Conservation (phyloP, 2,329 filamentous ascomycete species). For the Parasarocladium wereldwijsianum region DNA sequence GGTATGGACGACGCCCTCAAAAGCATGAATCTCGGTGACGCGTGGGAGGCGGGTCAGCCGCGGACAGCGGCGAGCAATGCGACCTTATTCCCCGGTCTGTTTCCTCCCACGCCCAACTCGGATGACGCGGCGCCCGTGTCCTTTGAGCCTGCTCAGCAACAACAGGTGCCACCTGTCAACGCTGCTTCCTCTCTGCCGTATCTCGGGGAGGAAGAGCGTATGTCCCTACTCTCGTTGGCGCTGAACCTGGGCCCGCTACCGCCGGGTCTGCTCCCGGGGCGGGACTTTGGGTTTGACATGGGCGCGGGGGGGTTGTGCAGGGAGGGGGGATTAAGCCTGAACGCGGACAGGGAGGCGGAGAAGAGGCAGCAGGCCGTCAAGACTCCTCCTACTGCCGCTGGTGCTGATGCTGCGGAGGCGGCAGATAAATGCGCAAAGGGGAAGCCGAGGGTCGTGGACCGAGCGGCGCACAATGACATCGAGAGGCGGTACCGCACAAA, state of each 20-base stretch:
- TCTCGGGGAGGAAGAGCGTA: slow-evolving; percentile 2
- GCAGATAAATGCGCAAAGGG: no score
- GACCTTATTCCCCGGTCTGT: slow-evolving; percentile 2
- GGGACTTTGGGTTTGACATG: slow-evolving; percentile 1
- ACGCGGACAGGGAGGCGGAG: background rate
- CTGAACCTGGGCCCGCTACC: slow-evolving; percentile 2
- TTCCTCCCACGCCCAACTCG: slow-evolving; percentile 2
- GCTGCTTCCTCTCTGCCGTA: slow-evolving; percentile 1
- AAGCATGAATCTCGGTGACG: slow-evolving; percentile 3
- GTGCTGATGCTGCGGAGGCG: background rate
- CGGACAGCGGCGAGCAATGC: no score
- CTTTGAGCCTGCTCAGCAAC: background rate
- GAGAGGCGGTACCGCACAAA: slow-evolving; percentile 93
- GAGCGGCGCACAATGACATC: slow-evolving; percentile 79
- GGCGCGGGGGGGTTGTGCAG: slow-evolving; percentile 2
- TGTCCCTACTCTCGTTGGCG: slow-evolving; percentile 2
- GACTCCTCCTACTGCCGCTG: background rate
- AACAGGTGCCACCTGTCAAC: no score
- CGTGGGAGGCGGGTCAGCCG: slow-evolving; percentile 1
- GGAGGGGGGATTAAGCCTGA: background rate
- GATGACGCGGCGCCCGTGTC: background rate
- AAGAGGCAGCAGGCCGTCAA: background rate
- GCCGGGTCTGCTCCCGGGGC: slow-evolving; percentile 1
- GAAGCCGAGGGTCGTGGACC: slow-evolving; percentile 2
- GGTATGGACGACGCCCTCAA: slow-evolving; percentile 3